These are phyloP conservation scores for Fusarium tupiense DNA, from an alignment of 2,329 filamentous ascomycete genomes.

Conservation along the genomic window DNA sequence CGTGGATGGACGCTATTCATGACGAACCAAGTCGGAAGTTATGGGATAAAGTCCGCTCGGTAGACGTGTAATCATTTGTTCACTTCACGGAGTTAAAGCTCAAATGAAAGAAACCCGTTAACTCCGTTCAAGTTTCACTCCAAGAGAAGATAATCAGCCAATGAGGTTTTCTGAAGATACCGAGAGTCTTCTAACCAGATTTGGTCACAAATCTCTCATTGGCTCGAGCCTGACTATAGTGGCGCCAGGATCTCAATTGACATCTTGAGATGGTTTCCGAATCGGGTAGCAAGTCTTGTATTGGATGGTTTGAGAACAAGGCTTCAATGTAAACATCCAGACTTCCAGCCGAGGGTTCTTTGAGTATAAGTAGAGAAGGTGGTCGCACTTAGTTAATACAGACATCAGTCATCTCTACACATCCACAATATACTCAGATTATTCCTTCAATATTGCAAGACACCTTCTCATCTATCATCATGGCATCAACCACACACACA, in stretches of 20 bases:
- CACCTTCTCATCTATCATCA: neutral
- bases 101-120: neutral
- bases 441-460: too few relatives aligned
- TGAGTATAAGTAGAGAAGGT: neutral
- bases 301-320: neutral
- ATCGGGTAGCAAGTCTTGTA: conserved; percentile 15
- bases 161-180: neutral
- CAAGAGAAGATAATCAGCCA: fast-evolving
- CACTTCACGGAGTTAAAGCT: neutral
- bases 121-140: neutral
- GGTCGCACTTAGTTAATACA: fast-evolving
- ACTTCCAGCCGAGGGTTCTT: fast-evolving
- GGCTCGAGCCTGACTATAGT: neutral
- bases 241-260: neutral
- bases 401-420: neutral
- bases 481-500: conserved; percentile 8
- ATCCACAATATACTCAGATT: neutral
- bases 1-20: neutral
- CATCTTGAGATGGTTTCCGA: neutral
- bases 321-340: neutral
- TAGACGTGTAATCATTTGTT: neutral
- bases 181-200: neutral
- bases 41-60: neutral
- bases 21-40: neutral
- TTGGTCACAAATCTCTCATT: conserved; percentile 11